Evolutionary conservation across 495 filamentous ascomycete genomes (phyloP), one percentile per base, ranked within the genome.

Genomic region (Penicillium subrubescens): DNA sequence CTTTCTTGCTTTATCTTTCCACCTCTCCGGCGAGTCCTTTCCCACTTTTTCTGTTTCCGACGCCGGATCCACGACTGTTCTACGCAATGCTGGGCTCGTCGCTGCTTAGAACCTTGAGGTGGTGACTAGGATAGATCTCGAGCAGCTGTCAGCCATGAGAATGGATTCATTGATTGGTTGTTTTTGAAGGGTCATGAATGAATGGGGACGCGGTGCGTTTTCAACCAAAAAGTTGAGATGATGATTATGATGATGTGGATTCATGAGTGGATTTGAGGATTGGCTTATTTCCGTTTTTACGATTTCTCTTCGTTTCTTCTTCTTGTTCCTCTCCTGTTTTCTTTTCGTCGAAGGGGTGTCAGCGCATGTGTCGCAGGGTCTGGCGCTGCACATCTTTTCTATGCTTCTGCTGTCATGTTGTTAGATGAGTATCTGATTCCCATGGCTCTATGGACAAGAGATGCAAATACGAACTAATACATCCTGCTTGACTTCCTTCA

Each of bases 391-490:
- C n/a, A 54, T 11, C n/a, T 53, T 54, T 35, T 34, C 57, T 15
- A 43, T 54, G 34, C 48, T 19, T 57, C 65, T 50, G 51, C 53
- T 48, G 67, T 66, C 52, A 54, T 60, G 43, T 52, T 48, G 61
- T 33, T 62, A 59, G 56, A 64, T 29, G 60, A 68, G 57, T 41
- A 53, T 69, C 48, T 58, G 63, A 54, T 54, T 60, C 44, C 63
- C 55, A 60, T 62, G 59, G 41, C 56, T 65, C 52, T 46, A 43
- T 54, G 29, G 35, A 61, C 33, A 63, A 64, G 67, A 71, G 60
- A 68, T 71, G 67, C 71, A 69, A 71, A 64, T 67, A 67, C 64
- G 69, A 69, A 67, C 56, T 73, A 67, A 69, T 71, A 48, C 41
- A 31, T 57, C 66, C 60, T 52, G 25, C 27, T 27, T 12, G 15